These are phyloP conservation scores for Jackrogersella multiformis DNA, from an alignment of 495 filamentous ascomycete species.

Conservation along the genomic window DNA sequence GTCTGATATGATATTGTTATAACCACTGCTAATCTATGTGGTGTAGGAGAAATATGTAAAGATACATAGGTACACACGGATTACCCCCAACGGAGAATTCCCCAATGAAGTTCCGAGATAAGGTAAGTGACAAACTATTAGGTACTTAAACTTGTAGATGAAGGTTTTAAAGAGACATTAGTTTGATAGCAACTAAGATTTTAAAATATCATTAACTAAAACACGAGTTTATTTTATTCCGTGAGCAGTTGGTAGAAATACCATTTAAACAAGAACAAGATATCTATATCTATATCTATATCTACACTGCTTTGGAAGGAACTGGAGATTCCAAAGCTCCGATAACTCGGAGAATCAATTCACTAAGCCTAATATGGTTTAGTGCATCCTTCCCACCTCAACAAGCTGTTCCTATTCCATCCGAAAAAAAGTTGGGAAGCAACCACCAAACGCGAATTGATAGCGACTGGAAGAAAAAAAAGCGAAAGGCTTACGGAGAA, in stretches of 20 bases:
- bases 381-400: slow-evolving; percentile 33
- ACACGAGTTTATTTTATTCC: no score
- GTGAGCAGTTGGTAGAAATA: no score
- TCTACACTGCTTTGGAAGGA: no score
- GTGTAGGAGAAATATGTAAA: no score
- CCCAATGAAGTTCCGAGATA: slow-evolving; percentile 31
- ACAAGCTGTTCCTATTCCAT: slow-evolving; percentile 43
- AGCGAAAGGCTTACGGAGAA: slow-evolving; percentile 37
- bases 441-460: slow-evolving; percentile 26
- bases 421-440: slow-evolving; percentile 46
- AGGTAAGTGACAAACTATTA: background rate
- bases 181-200: no score
- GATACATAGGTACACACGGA: slow-evolving; percentile 23
- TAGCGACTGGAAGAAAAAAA: slow-evolving; percentile 40
- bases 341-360: slow-evolving; percentile 17
- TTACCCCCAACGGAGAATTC: slow-evolving; percentile 41
- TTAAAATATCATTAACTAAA: no score
- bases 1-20: background rate
- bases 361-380: slow-evolving; percentile 24
- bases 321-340: slow-evolving; percentile 14
- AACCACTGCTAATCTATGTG: no score
- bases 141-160: background rate
- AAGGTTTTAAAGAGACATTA: no score
- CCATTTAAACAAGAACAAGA: no score
- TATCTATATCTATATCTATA: no score